Evolutionary conservation across 352 stramenopile species (phyloP).

Genomic region (Phytopythium aichiense): DNA sequence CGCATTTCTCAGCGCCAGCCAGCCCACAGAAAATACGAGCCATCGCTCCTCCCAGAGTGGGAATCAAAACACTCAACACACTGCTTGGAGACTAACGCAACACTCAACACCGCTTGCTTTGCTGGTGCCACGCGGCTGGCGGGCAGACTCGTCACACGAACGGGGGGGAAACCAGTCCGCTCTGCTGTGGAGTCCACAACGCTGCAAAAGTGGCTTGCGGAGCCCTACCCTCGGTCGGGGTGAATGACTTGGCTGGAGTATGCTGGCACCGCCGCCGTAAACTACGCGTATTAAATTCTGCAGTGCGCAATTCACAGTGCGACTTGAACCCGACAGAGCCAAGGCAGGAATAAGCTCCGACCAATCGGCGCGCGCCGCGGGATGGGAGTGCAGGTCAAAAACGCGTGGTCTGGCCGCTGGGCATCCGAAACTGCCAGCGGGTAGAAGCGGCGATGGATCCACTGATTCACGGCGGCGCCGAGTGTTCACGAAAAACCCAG

Average conservation of each 20-base stretch:
- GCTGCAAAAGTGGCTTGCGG: no score
- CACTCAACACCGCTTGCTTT: background rate
- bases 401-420: background rate
- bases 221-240: background rate
- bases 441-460: background rate
- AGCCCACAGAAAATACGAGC: background rate
- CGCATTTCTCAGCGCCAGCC: conserved; percentile 1
- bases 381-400: background rate
- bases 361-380: background rate
- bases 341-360: background rate
- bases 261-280: background rate
- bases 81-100: background rate
- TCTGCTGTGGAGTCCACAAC: background rate
- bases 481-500: no score
- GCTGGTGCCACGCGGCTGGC: background rate
- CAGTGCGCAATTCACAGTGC: background rate
- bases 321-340: background rate
- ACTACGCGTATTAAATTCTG: background rate
- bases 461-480: background rate
- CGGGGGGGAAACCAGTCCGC: background rate
- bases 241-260: background rate
- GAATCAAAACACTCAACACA: background rate
- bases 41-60: background rate
- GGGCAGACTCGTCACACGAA: background rate
- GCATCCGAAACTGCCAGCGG: background rate